phyloP scores from a whole-genome alignment of 2,329 filamentous ascomycete species.

The Coniochaeta sp. region DNA sequence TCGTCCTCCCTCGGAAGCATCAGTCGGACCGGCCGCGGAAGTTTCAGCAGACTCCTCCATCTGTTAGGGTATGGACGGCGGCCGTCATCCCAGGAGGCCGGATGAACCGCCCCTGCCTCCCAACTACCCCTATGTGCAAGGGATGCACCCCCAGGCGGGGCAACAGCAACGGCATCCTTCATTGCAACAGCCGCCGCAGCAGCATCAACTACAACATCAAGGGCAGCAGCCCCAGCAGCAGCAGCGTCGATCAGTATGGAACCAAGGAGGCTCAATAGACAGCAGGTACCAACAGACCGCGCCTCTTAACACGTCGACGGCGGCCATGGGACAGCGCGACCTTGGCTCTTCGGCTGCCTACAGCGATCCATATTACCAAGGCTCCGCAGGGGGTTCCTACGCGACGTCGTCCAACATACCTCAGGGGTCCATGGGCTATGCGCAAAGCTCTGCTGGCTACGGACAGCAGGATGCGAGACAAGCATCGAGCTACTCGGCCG shows the following conservation, averaged over 20 bases:
- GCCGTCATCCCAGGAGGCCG: constrained; percentile 66
- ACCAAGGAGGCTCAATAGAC: constrained; percentile 37
- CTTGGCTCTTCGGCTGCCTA: constrained; percentile 52
- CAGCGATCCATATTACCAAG: constrained; percentile 50
- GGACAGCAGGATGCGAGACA: constrained; percentile 49
- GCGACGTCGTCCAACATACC: constrained; percentile 50
- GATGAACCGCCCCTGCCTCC: constrained; percentile 64
- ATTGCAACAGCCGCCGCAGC: background rate
- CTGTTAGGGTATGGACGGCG: constrained; percentile 69
- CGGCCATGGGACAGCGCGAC: constrained; percentile 31
- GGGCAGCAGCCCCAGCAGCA: constrained; percentile 25
- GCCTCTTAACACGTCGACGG: constrained; percentile 41
- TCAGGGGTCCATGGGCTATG: constrained; percentile 43
- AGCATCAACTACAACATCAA: constrained; percentile 1
- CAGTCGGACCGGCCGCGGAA: background rate
- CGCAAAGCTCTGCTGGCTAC: constrained; percentile 49
- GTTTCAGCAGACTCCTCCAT: background rate
- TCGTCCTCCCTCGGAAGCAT: background rate
- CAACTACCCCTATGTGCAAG: constrained; percentile 22
- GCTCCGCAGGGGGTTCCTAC: constrained; percentile 40
- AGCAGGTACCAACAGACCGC: constrained; percentile 42
- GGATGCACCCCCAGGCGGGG: constrained; percentile 14
- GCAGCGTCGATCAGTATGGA: constrained; percentile 25
- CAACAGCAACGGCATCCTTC: constrained; percentile 26
- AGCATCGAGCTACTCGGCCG: constrained; percentile 42